These are phyloP conservation scores for Dendrocalamus latiflorus DNA, from an alignment of 202 grass and related monocot species.

Conservation along the genomic window DNA sequence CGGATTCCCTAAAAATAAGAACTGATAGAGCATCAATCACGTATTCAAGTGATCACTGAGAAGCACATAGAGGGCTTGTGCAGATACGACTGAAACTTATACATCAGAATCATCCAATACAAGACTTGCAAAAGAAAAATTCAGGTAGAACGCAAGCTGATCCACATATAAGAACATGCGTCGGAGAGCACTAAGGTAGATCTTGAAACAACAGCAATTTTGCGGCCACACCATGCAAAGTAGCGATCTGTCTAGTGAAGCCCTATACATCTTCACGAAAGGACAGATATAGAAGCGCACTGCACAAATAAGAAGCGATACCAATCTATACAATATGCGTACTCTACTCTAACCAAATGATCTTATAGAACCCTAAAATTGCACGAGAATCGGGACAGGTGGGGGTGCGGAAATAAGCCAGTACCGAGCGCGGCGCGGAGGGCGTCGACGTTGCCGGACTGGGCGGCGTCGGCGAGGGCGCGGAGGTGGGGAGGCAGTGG, in stretches of 20 bases:
- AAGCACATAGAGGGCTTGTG: neutral
- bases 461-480: slow-evolving; percentile 65
- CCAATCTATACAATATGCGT: neutral
- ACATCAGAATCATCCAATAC: neutral
- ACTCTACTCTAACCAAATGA: neutral
- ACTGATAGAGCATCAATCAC: neutral
- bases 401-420: neutral
- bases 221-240: neutral
- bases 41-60: neutral
- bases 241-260: neutral
- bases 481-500: slow-evolving; percentile 73
- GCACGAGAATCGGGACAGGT: neutral
- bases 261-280: neutral
- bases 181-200: neutral
- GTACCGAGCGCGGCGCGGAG: slow-evolving; percentile 75
- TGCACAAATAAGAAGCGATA: neutral
- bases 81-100: neutral
- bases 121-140: neutral
- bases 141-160: neutral
- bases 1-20: neutral
- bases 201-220: neutral
- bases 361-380: slow-evolving; percentile 1
- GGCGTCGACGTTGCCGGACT: slow-evolving; percentile 56
- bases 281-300: neutral
- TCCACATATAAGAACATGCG: neutral